Evolutionary conservation across 164 flowering plant species (phyloP), one percentile per base, ranked within the genome.

Genomic region (Annona squamosa): DNA sequence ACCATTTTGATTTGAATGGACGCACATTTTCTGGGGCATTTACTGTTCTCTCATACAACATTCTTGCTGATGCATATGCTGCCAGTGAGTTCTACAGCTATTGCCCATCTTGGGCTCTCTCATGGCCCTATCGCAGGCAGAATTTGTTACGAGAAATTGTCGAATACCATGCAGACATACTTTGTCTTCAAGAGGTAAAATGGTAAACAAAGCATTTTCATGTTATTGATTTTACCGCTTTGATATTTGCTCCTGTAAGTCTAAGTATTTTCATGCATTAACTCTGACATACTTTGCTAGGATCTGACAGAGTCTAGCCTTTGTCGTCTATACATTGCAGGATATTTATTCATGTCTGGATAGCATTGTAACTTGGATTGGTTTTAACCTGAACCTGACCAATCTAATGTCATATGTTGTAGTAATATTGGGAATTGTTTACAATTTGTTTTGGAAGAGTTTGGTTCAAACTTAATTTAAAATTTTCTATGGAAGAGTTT

Each of bases 31-130:
- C 88, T 6, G 95, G 95, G 76, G 87, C 91, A 19, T 96, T 92
- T 83, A 86, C 95, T 47, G 93, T 92, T 77, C 95, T 96, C 59
- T 96, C 98, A 10, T 96, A 93, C 86, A 96, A 96, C 80, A 88
- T 92, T 69, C 80, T 96, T 71, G 82, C 98, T 63, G 98, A 90
- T 73, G 80, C 76, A 4, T 85, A 83, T 81, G 94, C 98, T 1
- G 79, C 87, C 44, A 89, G 71, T 81, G 99, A 93, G 46, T 48
- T 78, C 71, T 92, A 89, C 81, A 86, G 92, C 79, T 92, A 91
- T 67, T 93, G 97, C 79, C 99, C 98, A 75, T 82, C 97, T 56
- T 96, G 99, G 99, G 98, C 97, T 46, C 97, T 91, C 76, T 86
- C 98, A 41, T 96, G 98, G 99, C 79, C 92, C 10, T 96, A 93